Percentiles rank a stretch among this genome's conserved stretches.
These are phyloP conservation scores for Kondoa subrosea DNA, from an alignment of 768 basidiomycete genomes.

Conservation along the genomic window DNA sequence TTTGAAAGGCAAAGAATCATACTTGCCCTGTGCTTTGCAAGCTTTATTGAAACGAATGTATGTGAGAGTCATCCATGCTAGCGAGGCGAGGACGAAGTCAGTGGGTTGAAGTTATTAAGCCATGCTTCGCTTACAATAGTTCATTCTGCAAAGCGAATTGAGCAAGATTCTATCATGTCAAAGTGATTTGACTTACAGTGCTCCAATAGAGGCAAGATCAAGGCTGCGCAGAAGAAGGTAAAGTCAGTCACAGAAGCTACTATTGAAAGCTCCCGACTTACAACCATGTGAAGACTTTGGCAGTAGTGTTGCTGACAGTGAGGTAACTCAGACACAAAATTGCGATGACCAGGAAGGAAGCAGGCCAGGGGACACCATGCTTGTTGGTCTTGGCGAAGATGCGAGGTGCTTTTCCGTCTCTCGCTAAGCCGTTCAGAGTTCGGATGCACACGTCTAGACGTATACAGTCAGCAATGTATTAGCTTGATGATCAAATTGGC, in stretches of 20 bases:
- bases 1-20: constrained; percentile 16
- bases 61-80: not conserved
- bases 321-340: not conserved
- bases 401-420: not conserved
- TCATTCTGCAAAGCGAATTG: no score
- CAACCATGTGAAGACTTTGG: not conserved
- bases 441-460: not conserved
- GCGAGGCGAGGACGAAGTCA: no score
- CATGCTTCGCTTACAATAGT: no score
- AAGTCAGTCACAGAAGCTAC: no score
- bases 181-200: no score
- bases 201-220: not conserved
- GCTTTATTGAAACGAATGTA: constrained; percentile 3
- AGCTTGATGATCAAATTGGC: not conserved
- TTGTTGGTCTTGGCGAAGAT: not conserved
- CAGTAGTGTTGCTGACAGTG: not conserved
- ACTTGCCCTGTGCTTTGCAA: not conserved
- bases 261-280: no score
- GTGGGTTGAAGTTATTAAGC: no score
- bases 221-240: no score
- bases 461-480: no score
- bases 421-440: not conserved
- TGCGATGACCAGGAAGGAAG: not conserved
- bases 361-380: not conserved
- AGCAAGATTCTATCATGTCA: no score